Evolutionary conservation across 805 yeast genomes (phyloP).

Genomic region (Metschnikowia cerradonensis): DNA sequence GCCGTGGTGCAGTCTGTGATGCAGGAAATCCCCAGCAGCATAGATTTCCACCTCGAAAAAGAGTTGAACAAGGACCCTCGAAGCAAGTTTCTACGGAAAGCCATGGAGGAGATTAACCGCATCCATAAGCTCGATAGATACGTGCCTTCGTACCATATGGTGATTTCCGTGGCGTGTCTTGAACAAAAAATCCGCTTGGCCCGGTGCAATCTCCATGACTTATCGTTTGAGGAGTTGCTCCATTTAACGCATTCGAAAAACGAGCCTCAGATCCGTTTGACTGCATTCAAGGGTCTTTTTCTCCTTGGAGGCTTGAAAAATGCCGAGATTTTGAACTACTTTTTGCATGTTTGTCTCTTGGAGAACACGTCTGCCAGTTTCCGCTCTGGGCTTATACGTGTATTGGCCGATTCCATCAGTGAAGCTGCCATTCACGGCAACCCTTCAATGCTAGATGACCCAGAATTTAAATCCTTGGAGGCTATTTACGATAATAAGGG

Average conservation of each 20-base stretch:
- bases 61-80: constrained; percentile 4
- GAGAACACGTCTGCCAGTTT: constrained; percentile 49
- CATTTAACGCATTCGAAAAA: constrained; percentile 47
- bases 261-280: constrained; percentile 51
- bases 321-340: constrained; percentile 53
- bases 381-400: constrained; percentile 44
- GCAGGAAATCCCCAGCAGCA: constrained; percentile 16
- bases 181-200: constrained; percentile 58
- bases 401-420: constrained; percentile 53
- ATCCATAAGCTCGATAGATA: constrained; percentile 77
- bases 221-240: constrained; percentile 54
- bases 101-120: constrained; percentile 64
- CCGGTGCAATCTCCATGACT: constrained; percentile 46
- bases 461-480: constrained; percentile 48
- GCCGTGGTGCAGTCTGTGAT: constrained; percentile 41
- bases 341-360: constrained; percentile 52
- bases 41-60: constrained; percentile 10
- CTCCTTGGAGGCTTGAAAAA: constrained; percentile 76
- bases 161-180: constrained; percentile 54
- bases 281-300: constrained; percentile 68
- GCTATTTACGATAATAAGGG: constrained; percentile 19
- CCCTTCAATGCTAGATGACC: constrained; percentile 57
- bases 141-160: constrained; percentile 68
- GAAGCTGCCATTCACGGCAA: constrained; percentile 63
- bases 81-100: constrained; percentile 23